These are phyloP conservation scores for Paxillus ammoniavirescens DNA, from an alignment of 768 basidiomycete species.

Conservation along the genomic window DNA sequence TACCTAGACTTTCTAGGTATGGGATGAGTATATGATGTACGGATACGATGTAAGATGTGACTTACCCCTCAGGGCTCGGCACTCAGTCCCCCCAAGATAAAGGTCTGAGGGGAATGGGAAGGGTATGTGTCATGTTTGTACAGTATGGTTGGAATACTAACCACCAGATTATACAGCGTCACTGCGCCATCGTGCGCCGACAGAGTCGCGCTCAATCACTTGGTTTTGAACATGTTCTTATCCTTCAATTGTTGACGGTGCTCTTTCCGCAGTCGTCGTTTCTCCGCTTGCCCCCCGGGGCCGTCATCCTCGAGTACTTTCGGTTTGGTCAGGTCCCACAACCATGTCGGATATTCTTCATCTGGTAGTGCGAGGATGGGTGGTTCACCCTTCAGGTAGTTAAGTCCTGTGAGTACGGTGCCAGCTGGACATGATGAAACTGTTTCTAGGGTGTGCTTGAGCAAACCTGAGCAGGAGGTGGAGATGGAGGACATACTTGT, in stretches of 20 bases:
- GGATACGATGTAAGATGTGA: too few species aligned
- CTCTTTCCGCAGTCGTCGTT: conserved; percentile 52
- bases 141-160: too few species aligned
- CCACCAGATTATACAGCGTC: too few species aligned
- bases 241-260: conserved; percentile 76
- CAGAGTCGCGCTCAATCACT: conserved; percentile 36
- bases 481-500: conserved; percentile 17
- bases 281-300: conserved; percentile 65
- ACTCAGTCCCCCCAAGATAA: too few species aligned
- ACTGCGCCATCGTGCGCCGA: too few species aligned
- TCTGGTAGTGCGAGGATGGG: conserved; percentile 77
- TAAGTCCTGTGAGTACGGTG: conserved; percentile 75
- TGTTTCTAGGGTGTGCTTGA: conserved; percentile 14
- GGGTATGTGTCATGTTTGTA: too few species aligned
- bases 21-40: too few species aligned
- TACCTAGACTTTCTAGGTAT: too few species aligned
- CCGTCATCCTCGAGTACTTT: conserved; percentile 66
- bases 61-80: too few species aligned
- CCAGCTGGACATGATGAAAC: conserved; percentile 68
- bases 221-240: conserved; percentile 83
- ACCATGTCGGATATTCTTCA: conserved; percentile 85
- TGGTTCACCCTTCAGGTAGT: conserved; percentile 79
- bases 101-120: too few species aligned
- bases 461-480: background rate
- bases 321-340: conserved; percentile 75